Evolutionary conservation across 305 asterid genomes (phyloP).

Genomic region (Fraxinus sp.): DNA sequence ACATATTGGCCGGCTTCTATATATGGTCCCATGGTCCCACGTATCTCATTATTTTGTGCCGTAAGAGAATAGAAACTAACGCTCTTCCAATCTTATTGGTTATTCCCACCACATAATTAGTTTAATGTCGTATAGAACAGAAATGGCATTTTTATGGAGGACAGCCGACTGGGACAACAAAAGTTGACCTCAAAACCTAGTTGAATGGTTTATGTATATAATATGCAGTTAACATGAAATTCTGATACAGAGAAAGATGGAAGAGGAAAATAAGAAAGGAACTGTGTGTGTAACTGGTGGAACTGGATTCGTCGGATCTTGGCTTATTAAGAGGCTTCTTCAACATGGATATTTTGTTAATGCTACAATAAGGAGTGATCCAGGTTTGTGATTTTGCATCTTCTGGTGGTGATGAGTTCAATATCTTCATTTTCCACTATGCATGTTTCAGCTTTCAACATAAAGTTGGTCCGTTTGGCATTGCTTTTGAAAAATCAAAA

Average conservation of each 20-base stretch:
- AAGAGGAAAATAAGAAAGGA: conserved; percentile 24
- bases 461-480: too few species aligned
- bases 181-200: not conserved
- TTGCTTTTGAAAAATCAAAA: too few species aligned
- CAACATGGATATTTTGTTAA: conserved; percentile 54
- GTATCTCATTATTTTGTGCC: not conserved
- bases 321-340: conserved; percentile 54
- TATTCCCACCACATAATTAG: not conserved
- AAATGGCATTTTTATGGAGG: not conserved
- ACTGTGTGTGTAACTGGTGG: conserved; percentile 69
- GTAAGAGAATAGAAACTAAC: not conserved
- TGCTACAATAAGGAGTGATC: conserved; percentile 38
- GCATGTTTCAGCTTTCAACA: not conserved
- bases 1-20: not conserved
- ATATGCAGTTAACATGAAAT: not conserved
- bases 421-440: not conserved
- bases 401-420: not conserved
- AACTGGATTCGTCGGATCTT: conserved; percentile 63
- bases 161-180: not conserved
- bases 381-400: conserved; percentile 23
- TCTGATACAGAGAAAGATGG: conserved; percentile 17
- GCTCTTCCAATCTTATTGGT: not conserved
- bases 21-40: too few species aligned
- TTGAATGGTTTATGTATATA: not conserved
- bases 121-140: not conserved